A percentile compares a stretch with the other conserved stretches of the same genome.
Conservation (phyloP, 2,329 filamentous ascomycete species). For the Ceratocystis ficicola region DNA sequence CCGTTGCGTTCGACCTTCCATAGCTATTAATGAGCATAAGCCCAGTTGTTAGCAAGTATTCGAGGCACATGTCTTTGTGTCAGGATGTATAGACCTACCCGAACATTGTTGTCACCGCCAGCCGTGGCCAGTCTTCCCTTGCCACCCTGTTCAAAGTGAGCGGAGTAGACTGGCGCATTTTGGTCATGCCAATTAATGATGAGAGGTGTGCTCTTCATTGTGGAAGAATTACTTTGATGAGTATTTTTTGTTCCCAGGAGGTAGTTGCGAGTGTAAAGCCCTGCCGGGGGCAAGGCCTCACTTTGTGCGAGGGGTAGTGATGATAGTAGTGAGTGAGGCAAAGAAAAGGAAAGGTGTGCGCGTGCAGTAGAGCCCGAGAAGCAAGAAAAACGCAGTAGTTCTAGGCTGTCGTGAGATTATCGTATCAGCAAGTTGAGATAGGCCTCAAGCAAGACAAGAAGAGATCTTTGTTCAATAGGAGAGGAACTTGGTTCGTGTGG, state of each 20-base stretch:
- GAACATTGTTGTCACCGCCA: conserved; percentile 91
- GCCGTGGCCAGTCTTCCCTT: conserved; percentile 87
- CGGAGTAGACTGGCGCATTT: conserved; percentile 91
- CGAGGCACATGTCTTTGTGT: neutral
- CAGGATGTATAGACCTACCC: conserved; percentile 44
- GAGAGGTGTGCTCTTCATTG: conserved; percentile 90
- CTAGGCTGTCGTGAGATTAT: neutral
- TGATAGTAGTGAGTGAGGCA: neutral
- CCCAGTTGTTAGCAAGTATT: too few relatives aligned
- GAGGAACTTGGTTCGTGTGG: neutral
- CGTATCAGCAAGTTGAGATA: neutral
- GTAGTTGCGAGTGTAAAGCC: conserved; percentile 17
- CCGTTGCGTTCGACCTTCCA: conserved; percentile 82
- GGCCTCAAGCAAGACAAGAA: neutral
- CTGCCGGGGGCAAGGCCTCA: conserved; percentile 21
- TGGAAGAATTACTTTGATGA: conserved; percentile 27
- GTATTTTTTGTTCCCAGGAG: conserved; percentile 22
- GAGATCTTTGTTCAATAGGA: neutral
- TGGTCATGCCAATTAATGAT: conserved; percentile 99
- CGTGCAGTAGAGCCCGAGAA: neutral
- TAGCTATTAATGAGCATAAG: conserved; percentile 36
- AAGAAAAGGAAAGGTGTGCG: neutral
- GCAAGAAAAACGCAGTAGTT: neutral
- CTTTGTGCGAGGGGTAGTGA: neutral
- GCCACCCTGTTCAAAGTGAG: conserved; percentile 86